Evolutionary conservation across 208 protist genomes (phyloP).

Genomic region (Leishmania tarentolae): DNA sequence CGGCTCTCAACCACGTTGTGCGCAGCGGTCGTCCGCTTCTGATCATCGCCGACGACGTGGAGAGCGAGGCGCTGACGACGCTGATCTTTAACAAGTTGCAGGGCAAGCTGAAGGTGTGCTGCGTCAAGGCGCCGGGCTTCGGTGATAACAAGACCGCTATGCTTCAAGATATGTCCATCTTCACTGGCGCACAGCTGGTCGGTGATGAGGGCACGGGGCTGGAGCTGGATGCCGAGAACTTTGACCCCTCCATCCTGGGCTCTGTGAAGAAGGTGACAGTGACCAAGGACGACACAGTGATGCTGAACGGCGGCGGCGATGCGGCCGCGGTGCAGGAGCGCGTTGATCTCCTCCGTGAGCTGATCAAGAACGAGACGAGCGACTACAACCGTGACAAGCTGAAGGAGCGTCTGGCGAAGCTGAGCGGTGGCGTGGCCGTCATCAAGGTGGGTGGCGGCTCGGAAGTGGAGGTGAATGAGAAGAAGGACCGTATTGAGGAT

Average conservation of each 20-base stretch:
- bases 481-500: constrained; percentile 99
- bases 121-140: constrained; percentile 99
- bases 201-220: constrained; percentile 93
- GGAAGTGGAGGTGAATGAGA: constrained; percentile 99
- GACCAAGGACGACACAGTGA: constrained; percentile 97
- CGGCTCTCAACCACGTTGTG: constrained; percentile 90
- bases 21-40: constrained; percentile 91
- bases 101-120: constrained; percentile 87
- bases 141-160: constrained; percentile 98
- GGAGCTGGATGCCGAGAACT: constrained; percentile 84
- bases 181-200: constrained; percentile 95
- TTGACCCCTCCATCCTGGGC: constrained; percentile 77
- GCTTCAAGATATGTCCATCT: constrained; percentile 98
- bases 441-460: constrained; percentile 97
- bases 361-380: constrained; percentile 86
- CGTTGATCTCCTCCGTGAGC: constrained; percentile 90
- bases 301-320: constrained; percentile 96
- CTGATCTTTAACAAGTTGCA: constrained; percentile 90
- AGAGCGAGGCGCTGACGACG: constrained; percentile 96
- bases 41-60: constrained; percentile 99
- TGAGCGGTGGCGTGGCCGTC: constrained; percentile 96
- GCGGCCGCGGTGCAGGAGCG: constrained; percentile 92
- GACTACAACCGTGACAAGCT: constrained; percentile 98
- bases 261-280: constrained; percentile 89
- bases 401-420: constrained; percentile 98